Evolutionary conservation across 805 yeast species (phyloP), one percentile per base, ranked within the genome.

Genomic region (Allodekkera sacchari): DNA sequence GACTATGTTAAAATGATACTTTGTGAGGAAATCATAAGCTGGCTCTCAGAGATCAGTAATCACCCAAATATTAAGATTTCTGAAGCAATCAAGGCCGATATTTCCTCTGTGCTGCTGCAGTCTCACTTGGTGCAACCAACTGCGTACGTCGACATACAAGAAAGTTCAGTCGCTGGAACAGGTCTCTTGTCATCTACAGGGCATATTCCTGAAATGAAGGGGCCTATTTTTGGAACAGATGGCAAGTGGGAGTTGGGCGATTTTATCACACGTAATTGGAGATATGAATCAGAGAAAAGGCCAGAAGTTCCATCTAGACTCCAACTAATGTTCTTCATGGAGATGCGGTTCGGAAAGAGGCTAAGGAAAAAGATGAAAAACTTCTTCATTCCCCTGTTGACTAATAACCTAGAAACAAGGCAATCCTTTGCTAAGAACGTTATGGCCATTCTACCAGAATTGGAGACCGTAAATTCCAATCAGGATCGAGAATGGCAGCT

Each of bases 311-410:
- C n/a, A n/a, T n/a, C 83, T 11, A 63, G 83, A 43, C 46, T 81
- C 9, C 87, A 80, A 47, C 64, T 60, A 42, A 44, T 82, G 15
- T 53, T 79, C 22, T 65, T 63, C 36, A 69, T 78, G 36, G 83
- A 81, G 38, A 62, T 71, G 23, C 61, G 92, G 41, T 67, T 68
- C 21, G 63, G 75, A 57, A 75, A 77, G 35, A 41, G 44, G 4
- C 44, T 68, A 6, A 64, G 92, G 47, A 63, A 60, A 27, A 49
- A 50, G 6, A 33, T 82, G 12, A 66, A 70, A 29, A 57, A 63
- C 18, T 48, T 74, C 1, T 40, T 80, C 3, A 57, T 78, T 7
- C 76, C 85, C 1, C 62, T 74, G 0, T 50, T 80, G 18, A 61
- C 82, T 2, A 63, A 77, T 0, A 72, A 74, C 27, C 39, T 63